Evolutionary conservation across 495 filamentous ascomycete genomes (phyloP).

Genomic region (Filosporella fistucella): DNA sequence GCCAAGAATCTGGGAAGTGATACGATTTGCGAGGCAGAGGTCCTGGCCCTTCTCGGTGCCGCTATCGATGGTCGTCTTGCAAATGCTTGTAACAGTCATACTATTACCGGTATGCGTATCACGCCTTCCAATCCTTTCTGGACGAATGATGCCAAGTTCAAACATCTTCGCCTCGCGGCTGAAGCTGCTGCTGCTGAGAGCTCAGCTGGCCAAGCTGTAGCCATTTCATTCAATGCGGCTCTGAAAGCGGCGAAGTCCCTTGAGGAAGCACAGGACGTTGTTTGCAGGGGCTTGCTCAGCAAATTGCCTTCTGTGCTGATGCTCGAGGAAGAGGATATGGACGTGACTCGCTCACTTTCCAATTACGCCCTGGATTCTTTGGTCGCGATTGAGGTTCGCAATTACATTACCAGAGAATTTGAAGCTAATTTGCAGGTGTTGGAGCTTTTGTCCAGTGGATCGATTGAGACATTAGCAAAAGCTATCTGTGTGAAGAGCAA

Average conservation of each 20-base stretch:
- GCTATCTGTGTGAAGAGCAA: conserved; percentile 47
- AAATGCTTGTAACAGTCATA: conserved; percentile 39
- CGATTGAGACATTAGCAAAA: conserved; percentile 42
- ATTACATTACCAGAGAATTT: conserved; percentile 45
- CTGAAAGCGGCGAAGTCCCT: conserved; percentile 35
- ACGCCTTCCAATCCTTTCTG: conserved; percentile 41
- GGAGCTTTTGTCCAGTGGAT: conserved; percentile 44
- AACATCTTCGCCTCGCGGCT: conserved; percentile 39
- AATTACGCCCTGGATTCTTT: conserved; percentile 52
- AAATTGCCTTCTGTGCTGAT: conserved; percentile 46
- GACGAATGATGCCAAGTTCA: conserved; percentile 47
- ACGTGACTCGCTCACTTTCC: conserved; percentile 39
- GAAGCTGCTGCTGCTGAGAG: conserved; percentile 37
- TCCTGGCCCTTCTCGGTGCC: conserved; percentile 41
- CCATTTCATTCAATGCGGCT: conserved; percentile 35
- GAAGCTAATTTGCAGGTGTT: conserved; percentile 50
- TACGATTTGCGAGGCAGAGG: conserved; percentile 47
- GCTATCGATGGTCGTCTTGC: conserved; percentile 34
- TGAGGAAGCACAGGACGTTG: conserved; percentile 39
- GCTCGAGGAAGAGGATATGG: conserved; percentile 47
- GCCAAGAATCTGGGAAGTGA: conserved; percentile 43
- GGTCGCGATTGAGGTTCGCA: conserved; percentile 53
- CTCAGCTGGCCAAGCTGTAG: conserved; percentile 19
- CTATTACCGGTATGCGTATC: conserved; percentile 48
- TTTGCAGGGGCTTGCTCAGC: conserved; percentile 39